Evolutionary conservation across 1,284 basidiomycete species (phyloP), one percentile per base, ranked within the genome.

Genomic region (Quambalaria eucalypti): DNA sequence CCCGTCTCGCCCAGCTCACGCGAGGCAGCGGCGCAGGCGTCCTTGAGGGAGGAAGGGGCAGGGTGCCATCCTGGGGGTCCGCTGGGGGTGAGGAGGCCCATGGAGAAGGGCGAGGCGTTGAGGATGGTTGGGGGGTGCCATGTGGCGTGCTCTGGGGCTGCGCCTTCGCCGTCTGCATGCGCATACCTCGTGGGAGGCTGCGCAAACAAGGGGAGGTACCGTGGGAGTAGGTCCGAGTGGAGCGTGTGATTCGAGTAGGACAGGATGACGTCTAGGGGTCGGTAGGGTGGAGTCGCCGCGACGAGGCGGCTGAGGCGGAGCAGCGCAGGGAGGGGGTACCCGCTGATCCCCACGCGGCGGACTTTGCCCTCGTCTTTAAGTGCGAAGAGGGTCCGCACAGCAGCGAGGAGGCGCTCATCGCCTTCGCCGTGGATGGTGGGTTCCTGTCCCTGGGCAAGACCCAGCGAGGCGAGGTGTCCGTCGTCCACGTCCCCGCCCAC

Each of bases 271-370:
- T 76, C 71, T 29, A 72, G 55, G 83, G 69, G 62, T 2, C 70
- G 58, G 46, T 60, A 68, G 7, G 68, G 65, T 8, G 61, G 58
- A 2, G 55, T 59, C 31, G 61, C 65, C 2, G 69, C 69, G 26
- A 89, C 82, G 48, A 97, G 80, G 19, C 88, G 80, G 16, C 88
- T 83, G 16, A 96, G 78, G 8, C 93, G 85, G 8, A 98, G 81
- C 12, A 97, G 81, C 1, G 86, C 85, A 2, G 90, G 87, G n/a
- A 97, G 81, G 0, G 91, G 90, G 71, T 87, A 95, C 0, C 90
- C 88, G 59, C 86, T 85, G 62, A 98, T 87, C 2, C 93, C 93
- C 57, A 97, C 84, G 39, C 84, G 79, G 67, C 79, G 82, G 65
- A 97, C 79, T 31, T 87, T 72, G 9, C 92, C 92, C 64, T 87